Conservation (phyloP, 495 filamentous ascomycete genomes). For the Letharia columbiana region DNA sequence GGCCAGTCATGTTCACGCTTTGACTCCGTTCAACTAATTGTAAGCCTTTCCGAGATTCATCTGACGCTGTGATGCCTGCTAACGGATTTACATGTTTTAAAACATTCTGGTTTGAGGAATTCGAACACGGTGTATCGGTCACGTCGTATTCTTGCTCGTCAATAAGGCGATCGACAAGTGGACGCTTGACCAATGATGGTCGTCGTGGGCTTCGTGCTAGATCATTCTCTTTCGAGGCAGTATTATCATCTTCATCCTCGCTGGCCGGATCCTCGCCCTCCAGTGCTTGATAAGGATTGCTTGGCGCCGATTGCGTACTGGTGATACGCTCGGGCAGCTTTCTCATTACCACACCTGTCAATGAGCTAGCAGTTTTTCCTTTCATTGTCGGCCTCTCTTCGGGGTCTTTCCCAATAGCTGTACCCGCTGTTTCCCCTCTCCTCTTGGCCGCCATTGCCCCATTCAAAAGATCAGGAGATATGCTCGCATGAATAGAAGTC, state of each 20-base stretch:
- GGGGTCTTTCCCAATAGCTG: conserved; percentile 20
- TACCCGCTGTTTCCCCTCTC: conserved; percentile 47
- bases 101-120: conserved; percentile 39
- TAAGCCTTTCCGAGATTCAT: conserved; percentile 27
- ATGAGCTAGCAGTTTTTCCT: conserved; percentile 2
- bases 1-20: conserved; percentile 23
- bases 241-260: conserved; percentile 27
- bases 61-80: conserved; percentile 22
- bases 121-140: conserved; percentile 22
- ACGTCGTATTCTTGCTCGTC: conserved; percentile 15
- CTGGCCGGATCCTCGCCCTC: background rate
- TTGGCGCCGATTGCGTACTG: conserved; percentile 25
- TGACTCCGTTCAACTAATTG: conserved; percentile 30
- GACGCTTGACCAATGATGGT: conserved; percentile 35
- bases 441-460: conserved; percentile 48
- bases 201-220: conserved; percentile 34
- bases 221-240: conserved; percentile 44
- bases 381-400: conserved; percentile 4
- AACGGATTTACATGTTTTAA: conserved; percentile 27
- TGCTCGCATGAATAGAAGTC: conserved; percentile 56
- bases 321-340: conserved; percentile 12
- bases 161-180: conserved; percentile 31
- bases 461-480: conserved; percentile 39
- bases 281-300: conserved; percentile 16
- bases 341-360: conserved; percentile 20